phyloP scores from a whole-genome alignment of 2,329 filamentous ascomycete species.

The Neofusicoccum umdonicola region DNA sequence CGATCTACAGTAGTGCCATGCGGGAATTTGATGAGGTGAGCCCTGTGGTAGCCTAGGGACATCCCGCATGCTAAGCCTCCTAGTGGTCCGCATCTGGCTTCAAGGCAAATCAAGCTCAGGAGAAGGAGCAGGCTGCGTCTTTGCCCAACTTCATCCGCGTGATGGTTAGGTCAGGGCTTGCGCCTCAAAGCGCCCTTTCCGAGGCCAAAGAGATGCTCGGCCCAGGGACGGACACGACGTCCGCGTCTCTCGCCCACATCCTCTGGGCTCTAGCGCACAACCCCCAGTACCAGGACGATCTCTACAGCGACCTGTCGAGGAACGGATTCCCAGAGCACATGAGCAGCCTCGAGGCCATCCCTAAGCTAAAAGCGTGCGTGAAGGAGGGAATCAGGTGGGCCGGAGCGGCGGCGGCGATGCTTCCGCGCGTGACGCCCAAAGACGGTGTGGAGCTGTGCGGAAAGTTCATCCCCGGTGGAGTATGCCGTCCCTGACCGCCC shows the following conservation, averaged over 20 bases:
- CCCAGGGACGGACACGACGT: not conserved
- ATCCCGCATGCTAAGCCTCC: not conserved
- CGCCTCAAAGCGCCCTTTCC: not conserved
- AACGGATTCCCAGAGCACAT: not conserved
- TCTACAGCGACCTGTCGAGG: not conserved
- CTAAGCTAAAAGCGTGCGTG: not conserved
- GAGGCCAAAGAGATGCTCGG: slow-evolving; percentile 6
- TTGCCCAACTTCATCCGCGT: not conserved
- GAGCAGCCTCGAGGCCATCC: not conserved
- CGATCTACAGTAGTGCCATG: not conserved
- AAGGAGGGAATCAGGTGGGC: not conserved
- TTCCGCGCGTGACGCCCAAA: not conserved
- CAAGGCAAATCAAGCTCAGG: not conserved
- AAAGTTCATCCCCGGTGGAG: not conserved
- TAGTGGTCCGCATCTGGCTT: not conserved
- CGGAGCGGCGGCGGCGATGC: not conserved
- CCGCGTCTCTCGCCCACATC: not conserved
- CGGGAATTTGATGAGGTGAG: not conserved
- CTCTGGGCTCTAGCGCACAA: slow-evolving; percentile 3
- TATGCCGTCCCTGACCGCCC: not conserved
- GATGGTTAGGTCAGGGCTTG: not conserved
- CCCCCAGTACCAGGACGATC: not conserved
- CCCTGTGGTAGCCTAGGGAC: not conserved
- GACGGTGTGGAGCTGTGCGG: not conserved
- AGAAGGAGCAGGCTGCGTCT: not conserved